Evolutionary conservation across 352 stramenopile genomes (phyloP).

Genomic region (Thalassiosira delicatula): DNA sequence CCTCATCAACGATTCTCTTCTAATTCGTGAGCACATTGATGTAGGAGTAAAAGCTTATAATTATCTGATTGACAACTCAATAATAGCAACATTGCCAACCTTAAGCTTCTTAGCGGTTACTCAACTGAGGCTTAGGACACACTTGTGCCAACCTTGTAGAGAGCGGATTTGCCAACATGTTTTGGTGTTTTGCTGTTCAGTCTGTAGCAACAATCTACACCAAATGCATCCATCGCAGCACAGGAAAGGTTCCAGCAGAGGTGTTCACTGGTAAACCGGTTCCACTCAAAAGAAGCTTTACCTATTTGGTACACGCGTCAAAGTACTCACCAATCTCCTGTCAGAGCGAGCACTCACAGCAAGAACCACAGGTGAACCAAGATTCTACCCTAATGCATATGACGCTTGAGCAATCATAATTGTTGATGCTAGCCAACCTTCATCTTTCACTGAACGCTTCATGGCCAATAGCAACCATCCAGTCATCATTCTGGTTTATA

Average conservation of each 20-base stretch:
- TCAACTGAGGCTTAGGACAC: no score
- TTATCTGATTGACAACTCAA: no score
- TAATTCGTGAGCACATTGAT: no score
- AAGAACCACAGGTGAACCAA: not conserved
- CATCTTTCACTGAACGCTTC: not conserved
- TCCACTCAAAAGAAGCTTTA: not conserved
- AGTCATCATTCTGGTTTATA: not conserved
- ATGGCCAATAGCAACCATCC: not conserved
- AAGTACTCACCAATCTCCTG: not conserved
- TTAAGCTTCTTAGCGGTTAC: no score
- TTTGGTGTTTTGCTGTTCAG: constrained; percentile 27
- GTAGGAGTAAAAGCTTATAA: no score
- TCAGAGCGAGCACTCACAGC: constrained; percentile 11
- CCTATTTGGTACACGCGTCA: constrained; percentile 15
- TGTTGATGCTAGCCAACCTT: no score
- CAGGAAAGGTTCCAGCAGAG: constrained; percentile 17
- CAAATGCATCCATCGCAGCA: constrained; percentile 23
- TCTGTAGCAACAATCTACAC: constrained; percentile 8
- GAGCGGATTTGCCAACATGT: constrained; percentile 6
- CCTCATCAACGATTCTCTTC: no score
- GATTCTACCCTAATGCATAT: not conserved
- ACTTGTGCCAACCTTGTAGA: no score
- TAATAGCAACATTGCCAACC: no score
- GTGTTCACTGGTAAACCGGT: not conserved
- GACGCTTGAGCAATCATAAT: no score